phyloP scores from a whole-genome alignment of 2,329 filamentous ascomycete species.

The Biscogniauxia mediterranea region DNA sequence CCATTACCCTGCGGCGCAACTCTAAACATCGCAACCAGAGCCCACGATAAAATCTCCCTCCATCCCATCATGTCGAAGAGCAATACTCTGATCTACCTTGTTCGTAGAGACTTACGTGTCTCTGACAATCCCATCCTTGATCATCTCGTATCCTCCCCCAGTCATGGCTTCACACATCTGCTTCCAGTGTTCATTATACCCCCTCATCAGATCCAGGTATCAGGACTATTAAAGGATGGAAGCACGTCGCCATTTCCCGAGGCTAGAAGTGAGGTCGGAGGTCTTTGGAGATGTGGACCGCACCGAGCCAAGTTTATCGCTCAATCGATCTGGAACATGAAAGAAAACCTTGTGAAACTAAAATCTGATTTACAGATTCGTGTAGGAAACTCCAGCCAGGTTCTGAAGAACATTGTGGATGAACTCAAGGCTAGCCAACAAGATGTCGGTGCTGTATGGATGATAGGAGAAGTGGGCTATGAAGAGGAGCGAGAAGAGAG shows the following conservation, averaged over 20 bases:
- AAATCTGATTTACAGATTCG: slow-evolving; percentile 63
- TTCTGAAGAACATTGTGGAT: slow-evolving; percentile 57
- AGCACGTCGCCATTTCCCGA: slow-evolving; percentile 64
- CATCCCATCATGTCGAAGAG: slow-evolving; percentile 29
- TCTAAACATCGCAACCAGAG: slow-evolving; percentile 3
- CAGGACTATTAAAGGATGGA: slow-evolving; percentile 63
- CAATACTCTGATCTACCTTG: slow-evolving; percentile 66
- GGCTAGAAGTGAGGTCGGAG: slow-evolving; percentile 62
- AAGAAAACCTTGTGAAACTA: slow-evolving; percentile 56
- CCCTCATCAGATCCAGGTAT: slow-evolving; percentile 70
- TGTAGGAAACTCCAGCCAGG: slow-evolving; percentile 59
- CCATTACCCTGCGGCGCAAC: slow-evolving; percentile 6
- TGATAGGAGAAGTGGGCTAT: slow-evolving; percentile 66
- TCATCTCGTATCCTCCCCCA: slow-evolving; percentile 45
- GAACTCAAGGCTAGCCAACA: slow-evolving; percentile 40
- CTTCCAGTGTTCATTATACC: slow-evolving; percentile 70
- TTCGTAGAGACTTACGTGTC: slow-evolving; percentile 71
- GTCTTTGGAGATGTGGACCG: slow-evolving; percentile 72
- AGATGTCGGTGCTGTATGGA: slow-evolving; percentile 67
- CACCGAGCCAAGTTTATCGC: slow-evolving; percentile 71
- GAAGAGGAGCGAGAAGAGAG: slow-evolving; percentile 68
- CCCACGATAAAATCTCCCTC: slow-evolving; percentile 1
- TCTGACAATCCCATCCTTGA: slow-evolving; percentile 74
- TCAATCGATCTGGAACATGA: slow-evolving; percentile 72
- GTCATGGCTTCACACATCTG: slow-evolving; percentile 63